These are phyloP conservation scores for Leccinum variicolor DNA, from an alignment of 768 basidiomycete species.

Conservation along the genomic window DNA sequence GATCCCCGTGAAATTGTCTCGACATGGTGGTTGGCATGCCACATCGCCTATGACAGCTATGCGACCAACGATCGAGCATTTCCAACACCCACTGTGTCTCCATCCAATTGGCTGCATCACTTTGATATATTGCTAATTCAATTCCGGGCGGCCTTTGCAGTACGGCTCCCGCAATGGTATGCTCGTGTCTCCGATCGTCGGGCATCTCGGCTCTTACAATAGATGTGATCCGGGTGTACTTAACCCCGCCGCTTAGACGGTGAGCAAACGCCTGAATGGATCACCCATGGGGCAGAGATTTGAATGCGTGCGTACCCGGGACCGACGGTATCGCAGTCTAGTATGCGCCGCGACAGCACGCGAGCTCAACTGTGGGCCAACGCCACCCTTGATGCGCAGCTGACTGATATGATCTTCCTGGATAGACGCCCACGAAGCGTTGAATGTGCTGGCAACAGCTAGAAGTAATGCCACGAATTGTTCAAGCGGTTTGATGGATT, in stretches of 20 bases:
- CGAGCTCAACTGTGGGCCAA: slow-evolving; percentile 9
- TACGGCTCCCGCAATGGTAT: slow-evolving; percentile 41
- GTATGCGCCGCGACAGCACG: slow-evolving; percentile 81
- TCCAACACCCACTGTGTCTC: slow-evolving; percentile 57
- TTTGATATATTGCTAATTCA: slow-evolving; percentile 49
- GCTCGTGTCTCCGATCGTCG: not conserved
- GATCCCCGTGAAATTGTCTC: not conserved
- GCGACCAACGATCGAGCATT: slow-evolving; percentile 79
- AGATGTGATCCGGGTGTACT: slow-evolving; percentile 64
- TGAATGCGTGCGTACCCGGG: slow-evolving; percentile 71
- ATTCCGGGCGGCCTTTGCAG: slow-evolving; percentile 68
- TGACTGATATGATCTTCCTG: slow-evolving; percentile 75
- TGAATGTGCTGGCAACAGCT: too few species aligned
- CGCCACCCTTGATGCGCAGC: slow-evolving; percentile 54
- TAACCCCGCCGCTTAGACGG: slow-evolving; percentile 52
- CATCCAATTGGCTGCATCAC: slow-evolving; percentile 2
- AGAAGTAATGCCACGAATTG: slow-evolving; percentile 63
- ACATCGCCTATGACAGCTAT: slow-evolving; percentile 72
- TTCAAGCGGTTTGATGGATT: slow-evolving; percentile 68
- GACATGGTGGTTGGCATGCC: slow-evolving; percentile 53
- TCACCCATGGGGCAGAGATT: slow-evolving; percentile 91
- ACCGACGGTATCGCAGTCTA: slow-evolving; percentile 81
- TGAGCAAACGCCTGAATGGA: slow-evolving; percentile 72
- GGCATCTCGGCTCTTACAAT: not conserved
- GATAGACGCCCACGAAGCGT: slow-evolving; percentile 83